phyloP scores from a whole-genome alignment of 345 rosid species.

The Balakata baccata region DNA sequence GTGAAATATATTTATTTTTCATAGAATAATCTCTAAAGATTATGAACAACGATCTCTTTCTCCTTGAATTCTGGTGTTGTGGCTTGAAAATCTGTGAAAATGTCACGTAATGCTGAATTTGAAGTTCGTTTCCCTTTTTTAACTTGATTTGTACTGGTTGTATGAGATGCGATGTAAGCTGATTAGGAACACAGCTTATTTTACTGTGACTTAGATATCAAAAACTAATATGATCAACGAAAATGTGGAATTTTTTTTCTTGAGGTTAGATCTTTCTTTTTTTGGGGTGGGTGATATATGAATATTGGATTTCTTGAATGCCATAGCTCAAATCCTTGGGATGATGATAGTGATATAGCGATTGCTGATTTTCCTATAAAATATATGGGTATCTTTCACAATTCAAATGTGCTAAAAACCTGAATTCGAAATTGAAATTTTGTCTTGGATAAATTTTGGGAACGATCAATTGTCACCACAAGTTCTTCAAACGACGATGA shows the following conservation, averaged over 20 bases:
- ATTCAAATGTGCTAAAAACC: not conserved
- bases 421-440: not conserved
- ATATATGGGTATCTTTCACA: too few relatives aligned
- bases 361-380: too few relatives aligned
- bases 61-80: not conserved
- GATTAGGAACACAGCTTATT: too few relatives aligned
- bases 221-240: too few relatives aligned
- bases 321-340: not conserved
- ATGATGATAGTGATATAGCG: not conserved
- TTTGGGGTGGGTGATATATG: not conserved
- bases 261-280: too few relatives aligned
- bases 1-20: conserved; percentile 1
- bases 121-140: too few relatives aligned
- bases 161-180: too few relatives aligned
- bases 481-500: not conserved
- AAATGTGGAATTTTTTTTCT: not conserved
- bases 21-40: not conserved
- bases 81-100: not conserved
- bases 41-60: not conserved
- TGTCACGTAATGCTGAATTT: not conserved
- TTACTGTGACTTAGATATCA: too few relatives aligned
- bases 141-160: too few relatives aligned
- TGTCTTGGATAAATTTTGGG: not conserved
- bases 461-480: not conserved
- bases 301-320: not conserved